Evolutionary conservation across 2,329 filamentous ascomycete genomes (phyloP), one percentile per base, ranked within the genome.

Genomic region (Pyrenochaeta sp.): DNA sequence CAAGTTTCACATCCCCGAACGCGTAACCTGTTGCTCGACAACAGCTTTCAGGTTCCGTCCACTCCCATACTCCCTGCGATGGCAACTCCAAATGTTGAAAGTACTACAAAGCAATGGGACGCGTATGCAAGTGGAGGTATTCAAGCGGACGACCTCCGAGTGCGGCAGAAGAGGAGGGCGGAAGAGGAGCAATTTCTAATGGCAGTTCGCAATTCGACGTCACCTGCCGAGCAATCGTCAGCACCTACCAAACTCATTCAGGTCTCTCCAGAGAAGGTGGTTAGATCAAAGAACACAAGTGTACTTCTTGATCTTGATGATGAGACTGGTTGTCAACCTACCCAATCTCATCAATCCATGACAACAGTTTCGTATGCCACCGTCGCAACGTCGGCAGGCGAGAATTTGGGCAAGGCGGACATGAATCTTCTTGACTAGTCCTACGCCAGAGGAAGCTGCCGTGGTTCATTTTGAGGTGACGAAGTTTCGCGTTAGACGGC

Each of bases 251-350:
- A 18, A 10, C 54, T 71, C 12, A 64, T 66, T 35, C 52, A 64
- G 17, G 31, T 58, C 2, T 66, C 64, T 1, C 59, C 62, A 3
- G 37, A 58, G 33, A 58, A 60, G 15, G 44, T 39, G 3, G 6
- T 32, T n/a, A 37, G 39, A 1, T 60, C 61, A 3, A 47, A 15
- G 17, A 64, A 64, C 31, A 52, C 58, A 0, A 15, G 53, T 9
- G 33, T 68, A 36, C 59, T 71, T 2, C 42, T 69, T 12, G 63
- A 71, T 40, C 45, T 71, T 7, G 56, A 55, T 18, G 17, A 51
- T 2, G 54, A 53, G 21, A 10, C 31, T 15, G 50, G 42, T 18
- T 17, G 37, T n/a, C 15, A 31, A 4, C n/a, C 32, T 35, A 15
- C 20, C 17, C 31, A 43, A 11, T 10, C 2, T 3, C 21, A n/a